phyloP scores from a whole-genome alignment of 192 early-diverging fungal species.

The Coemansia sp. region DNA sequence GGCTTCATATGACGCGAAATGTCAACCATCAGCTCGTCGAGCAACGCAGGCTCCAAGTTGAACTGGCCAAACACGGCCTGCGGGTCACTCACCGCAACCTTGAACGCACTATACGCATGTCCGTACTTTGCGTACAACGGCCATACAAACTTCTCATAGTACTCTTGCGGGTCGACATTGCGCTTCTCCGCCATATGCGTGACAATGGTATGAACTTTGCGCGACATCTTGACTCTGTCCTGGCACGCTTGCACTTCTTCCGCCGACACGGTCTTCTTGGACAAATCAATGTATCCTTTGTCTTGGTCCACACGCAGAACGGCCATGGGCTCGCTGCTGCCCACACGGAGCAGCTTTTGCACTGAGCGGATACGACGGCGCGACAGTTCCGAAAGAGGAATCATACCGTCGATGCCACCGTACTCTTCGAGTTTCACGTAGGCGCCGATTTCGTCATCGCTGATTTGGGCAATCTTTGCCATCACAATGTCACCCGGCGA shows the following conservation, averaged over 20 bases:
- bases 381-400: constrained; percentile 88
- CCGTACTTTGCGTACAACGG: constrained; percentile 94
- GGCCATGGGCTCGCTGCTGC: constrained; percentile 88
- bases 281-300: constrained; percentile 98
- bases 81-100: constrained; percentile 83
- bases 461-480: constrained; percentile 94
- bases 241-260: constrained; percentile 90
- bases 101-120: constrained; percentile 97
- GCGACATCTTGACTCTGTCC: constrained; percentile 92
- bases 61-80: constrained; percentile 84
- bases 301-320: constrained; percentile 96
- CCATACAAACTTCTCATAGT: constrained; percentile 88
- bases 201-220: constrained; percentile 60
- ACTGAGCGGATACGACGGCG: constrained; percentile 94
- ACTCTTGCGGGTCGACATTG: constrained; percentile 74
- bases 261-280: constrained; percentile 86
- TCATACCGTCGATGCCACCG: constrained; percentile 97
- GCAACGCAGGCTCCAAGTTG: constrained; percentile 61
- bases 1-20: constrained; percentile 92
- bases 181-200: constrained; percentile 78
- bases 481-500: constrained; percentile 94
- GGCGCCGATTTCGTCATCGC: constrained; percentile 82
- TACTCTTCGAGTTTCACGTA: constrained; percentile 95
- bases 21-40: constrained; percentile 74
- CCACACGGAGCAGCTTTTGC: constrained; percentile 92